Percentiles rank a stretch among this genome's conserved stretches.
phyloP scores from a whole-genome alignment of 495 filamentous ascomycete species.

The Penicillium maclennaniae region DNA sequence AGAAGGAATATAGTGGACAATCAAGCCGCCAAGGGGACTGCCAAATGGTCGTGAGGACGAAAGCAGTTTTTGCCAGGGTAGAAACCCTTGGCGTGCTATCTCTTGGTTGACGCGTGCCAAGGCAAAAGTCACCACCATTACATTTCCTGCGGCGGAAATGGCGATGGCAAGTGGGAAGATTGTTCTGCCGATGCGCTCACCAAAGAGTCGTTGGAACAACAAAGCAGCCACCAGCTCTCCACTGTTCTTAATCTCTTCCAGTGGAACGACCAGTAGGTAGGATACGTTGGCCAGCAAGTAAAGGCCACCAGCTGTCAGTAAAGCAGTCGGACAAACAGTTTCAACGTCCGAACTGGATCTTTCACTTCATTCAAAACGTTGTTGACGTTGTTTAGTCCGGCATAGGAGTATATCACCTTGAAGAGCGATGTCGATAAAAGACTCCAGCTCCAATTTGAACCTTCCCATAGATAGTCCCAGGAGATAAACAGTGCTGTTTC shows the following conservation, averaged over 20 bases:
- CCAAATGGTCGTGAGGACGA: conserved; percentile 66
- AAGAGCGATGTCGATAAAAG: conserved; percentile 61
- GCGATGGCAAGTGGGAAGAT: conserved; percentile 64
- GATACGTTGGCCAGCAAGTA: conserved; percentile 69
- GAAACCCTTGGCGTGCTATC: conserved; percentile 63
- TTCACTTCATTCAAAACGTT: conserved; percentile 76
- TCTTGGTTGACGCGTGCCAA: conserved; percentile 66
- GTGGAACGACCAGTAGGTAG: conserved; percentile 64
- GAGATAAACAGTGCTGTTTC: conserved; percentile 3
- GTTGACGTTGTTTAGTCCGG: conserved; percentile 64
- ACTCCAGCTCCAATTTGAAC: conserved; percentile 46
- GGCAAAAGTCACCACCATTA: conserved; percentile 73
- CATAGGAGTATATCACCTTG: conserved; percentile 71
- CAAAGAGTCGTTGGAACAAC: conserved; percentile 66
- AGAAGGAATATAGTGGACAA: conserved; percentile 66
- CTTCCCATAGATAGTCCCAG: conserved; percentile 40
- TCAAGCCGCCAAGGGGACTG: conserved; percentile 61
- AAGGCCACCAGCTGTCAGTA: conserved; percentile 56
- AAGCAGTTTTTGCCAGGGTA: conserved; percentile 59
- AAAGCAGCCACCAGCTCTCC: conserved; percentile 65
- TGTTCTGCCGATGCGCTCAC: conserved; percentile 49
- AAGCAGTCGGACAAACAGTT: conserved; percentile 57
- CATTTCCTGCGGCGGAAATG: conserved; percentile 65
- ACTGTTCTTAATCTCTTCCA: conserved; percentile 64
- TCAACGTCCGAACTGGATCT: conserved; percentile 63